These are phyloP conservation scores for Tulasnella sp. DNA, from an alignment of 768 basidiomycete species.

Conservation along the genomic window DNA sequence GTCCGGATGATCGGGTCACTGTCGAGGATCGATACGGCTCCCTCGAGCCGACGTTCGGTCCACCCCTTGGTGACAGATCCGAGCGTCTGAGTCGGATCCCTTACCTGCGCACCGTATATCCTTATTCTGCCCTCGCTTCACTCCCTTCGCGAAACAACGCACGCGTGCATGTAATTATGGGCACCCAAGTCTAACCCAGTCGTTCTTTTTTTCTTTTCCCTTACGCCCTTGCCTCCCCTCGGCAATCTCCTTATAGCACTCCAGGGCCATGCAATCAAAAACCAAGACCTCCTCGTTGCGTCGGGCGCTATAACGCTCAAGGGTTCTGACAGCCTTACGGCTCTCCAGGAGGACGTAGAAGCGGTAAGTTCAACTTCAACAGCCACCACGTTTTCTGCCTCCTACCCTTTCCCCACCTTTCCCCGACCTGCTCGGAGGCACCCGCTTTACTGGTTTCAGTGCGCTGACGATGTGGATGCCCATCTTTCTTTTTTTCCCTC, in stretches of 20 bases:
- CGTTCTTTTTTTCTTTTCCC: constrained; percentile 38
- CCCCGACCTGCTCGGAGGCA: background rate
- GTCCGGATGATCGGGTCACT: constrained; percentile 10
- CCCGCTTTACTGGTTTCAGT: constrained; percentile 37
- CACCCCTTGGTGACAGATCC: background rate
- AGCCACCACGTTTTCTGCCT: background rate
- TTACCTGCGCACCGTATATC: background rate
- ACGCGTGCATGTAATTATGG: no score
- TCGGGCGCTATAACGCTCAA: constrained; percentile 82
- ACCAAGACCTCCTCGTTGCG: constrained; percentile 90
- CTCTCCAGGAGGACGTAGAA: constrained; percentile 87
- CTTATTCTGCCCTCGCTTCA: background rate
- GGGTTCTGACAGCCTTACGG: constrained; percentile 79
- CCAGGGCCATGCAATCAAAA: constrained; percentile 97
- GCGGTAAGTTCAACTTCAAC: constrained; percentile 59
- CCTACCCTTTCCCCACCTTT: background rate
- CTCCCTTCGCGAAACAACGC: background rate
- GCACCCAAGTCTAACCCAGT: background rate
- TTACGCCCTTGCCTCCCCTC: constrained; percentile 27
- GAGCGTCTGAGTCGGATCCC: background rate
- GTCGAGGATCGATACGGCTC: constrained; percentile 5
- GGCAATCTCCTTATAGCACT: constrained; percentile 60
- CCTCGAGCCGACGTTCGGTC: constrained; percentile 3
- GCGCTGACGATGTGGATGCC: background rate
- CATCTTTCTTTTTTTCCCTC: background rate